These are phyloP conservation scores for Nematocida parisii DNA, from an alignment of 371 early-diverging fungal genomes.

Conservation along the genomic window DNA sequence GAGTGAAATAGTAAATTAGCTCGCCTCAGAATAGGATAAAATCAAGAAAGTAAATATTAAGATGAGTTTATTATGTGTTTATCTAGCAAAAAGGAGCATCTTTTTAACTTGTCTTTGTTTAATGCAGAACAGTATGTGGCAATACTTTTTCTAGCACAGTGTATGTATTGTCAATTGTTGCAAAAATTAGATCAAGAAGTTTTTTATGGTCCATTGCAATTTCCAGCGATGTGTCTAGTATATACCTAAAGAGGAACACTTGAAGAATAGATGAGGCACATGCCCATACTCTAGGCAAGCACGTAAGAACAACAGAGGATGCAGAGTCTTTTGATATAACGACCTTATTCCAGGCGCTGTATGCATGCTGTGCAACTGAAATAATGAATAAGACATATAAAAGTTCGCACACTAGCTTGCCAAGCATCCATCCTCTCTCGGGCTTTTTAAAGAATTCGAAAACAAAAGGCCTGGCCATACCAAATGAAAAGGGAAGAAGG, in stretches of 20 bases:
- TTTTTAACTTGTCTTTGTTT: background rate
- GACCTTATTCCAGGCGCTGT: background rate
- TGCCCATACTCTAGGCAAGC: background rate
- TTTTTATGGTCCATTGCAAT: background rate
- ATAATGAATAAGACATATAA: constrained; percentile 1
- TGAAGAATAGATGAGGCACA: background rate
- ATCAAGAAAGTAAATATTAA: background rate
- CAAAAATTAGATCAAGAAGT: constrained; percentile 1
- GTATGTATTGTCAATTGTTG: background rate
- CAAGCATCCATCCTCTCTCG: background rate
- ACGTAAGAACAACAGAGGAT: constrained; percentile 2
- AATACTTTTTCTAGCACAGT: background rate
- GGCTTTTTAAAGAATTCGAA: constrained; percentile 1
- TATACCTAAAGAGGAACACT: background rate
- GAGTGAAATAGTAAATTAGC: too few species aligned
- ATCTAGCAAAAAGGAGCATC: background rate
- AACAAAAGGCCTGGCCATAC: background rate
- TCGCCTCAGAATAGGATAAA: background rate
- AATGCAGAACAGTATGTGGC: background rate
- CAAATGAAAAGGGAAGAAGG: background rate
- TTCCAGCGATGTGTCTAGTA: background rate
- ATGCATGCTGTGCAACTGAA: background rate
- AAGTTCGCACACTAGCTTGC: background rate
- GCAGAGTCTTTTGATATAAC: background rate
- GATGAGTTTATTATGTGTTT: background rate